These are phyloP conservation scores for Beauveria asiatica DNA, from an alignment of 2,329 filamentous ascomycete species.

Conservation along the genomic window DNA sequence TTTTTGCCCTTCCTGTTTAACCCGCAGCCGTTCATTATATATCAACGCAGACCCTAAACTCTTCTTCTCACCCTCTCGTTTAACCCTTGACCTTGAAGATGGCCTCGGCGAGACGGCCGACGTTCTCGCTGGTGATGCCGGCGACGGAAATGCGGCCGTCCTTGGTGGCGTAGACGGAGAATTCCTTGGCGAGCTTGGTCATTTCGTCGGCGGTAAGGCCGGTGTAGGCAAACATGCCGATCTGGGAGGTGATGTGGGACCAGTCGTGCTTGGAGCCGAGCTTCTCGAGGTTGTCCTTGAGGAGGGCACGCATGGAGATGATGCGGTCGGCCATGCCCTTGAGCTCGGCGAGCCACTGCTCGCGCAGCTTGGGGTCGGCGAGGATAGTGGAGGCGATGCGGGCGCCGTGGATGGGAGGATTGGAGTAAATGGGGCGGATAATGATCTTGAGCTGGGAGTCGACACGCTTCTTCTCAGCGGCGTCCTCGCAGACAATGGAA, in stretches of 20 bases:
- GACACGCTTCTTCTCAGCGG: conserved; percentile 89
- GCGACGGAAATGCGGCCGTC: conserved; percentile 81
- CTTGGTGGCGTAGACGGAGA: conserved; percentile 96
- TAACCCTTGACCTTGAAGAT: conserved; percentile 78
- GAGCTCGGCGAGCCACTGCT: conserved; percentile 93
- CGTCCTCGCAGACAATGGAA: conserved; percentile 76
- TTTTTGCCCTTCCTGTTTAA: neutral
- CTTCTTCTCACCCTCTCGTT: conserved; percentile 4
- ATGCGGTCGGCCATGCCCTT: conserved; percentile 99
- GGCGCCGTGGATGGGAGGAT: conserved; percentile 93
- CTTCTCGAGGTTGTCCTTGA: conserved; percentile 91
- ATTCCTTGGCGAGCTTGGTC: conserved; percentile 83
- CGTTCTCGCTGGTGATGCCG: conserved; percentile 72
- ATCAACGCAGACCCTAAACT: neutral
- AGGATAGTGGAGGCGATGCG: conserved; percentile 90
- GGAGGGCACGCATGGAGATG: conserved; percentile 91
- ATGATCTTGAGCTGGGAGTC: conserved; percentile 98
- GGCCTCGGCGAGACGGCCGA: conserved; percentile 70
- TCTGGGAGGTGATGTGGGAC: conserved; percentile 97
- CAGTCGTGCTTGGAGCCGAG: conserved; percentile 95
- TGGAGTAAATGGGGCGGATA: conserved; percentile 94
- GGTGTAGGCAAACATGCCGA: conserved; percentile 99
- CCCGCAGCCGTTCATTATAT: neutral
- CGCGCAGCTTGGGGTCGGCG: conserved; percentile 73
- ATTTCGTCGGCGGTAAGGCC: conserved; percentile 87